Base-by-base conservation (phyloP, 495 filamentous ascomycete species). In the Immersiella caudata region DNA sequence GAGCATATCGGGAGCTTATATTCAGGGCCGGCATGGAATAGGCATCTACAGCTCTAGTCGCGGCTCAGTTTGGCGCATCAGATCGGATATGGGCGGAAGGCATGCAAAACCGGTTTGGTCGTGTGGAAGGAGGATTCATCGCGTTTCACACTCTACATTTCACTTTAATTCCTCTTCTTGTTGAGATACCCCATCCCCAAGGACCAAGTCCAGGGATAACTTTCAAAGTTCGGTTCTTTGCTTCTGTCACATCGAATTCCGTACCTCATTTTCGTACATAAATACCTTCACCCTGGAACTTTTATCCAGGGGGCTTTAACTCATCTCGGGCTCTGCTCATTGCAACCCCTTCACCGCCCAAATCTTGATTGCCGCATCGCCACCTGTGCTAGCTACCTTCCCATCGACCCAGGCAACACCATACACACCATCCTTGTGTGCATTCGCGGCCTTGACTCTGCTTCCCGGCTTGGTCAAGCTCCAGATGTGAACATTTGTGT, bases 371-470 rank as follows among this genome's bases (percentile, higher is more conserved):
- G 91, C 88, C 52, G 92, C 93, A 85, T 99, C 95, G 1, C 89
- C 92, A 12, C 95, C 95, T 26, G 85, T 86, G 68, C 89, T 94
- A 1, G 90, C 86, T 33, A 97, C 84, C 79, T 85, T 91, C n/a
- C 82, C 86, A 8, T 86, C 85, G 20, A 91, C 84, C 96, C 95
- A 99, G 9, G 81, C 85, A 6, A 98, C 93, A 4, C 91, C 93
- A 71, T 90, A 91, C 8, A 99, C 92, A 1, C 95, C 95, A 65
- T 97, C 95, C 80, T 97, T 97, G 76, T 99, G 95, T 56, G 94
- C 93, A 74, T 96, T 93, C 27, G 84, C 76, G 46, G 87, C 87
- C 77, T 92, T 93, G 61, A 94, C 80, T 73, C 94, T 86, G 73
- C 88, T 89, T 26, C 91, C 93, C 0, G 93, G 94, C 68, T 91